Evolutionary conservation across 345 rosid genomes (phyloP).

Genomic region (Boechera divaricarpa): DNA sequence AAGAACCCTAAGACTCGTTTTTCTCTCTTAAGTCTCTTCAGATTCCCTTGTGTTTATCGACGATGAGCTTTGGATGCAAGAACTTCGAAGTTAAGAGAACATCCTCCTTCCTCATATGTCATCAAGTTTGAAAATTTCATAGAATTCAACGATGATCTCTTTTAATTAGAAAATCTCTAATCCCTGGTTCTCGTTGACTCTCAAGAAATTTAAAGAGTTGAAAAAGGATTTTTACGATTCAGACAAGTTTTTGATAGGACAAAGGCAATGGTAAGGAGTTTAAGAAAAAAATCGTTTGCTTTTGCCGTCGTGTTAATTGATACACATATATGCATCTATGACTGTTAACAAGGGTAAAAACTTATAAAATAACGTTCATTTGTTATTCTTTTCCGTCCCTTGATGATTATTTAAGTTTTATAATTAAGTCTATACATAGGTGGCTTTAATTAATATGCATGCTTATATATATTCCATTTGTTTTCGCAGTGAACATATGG

Average conservation of each 20-base stretch:
- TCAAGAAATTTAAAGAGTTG: not conserved
- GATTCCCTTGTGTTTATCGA: too few relatives aligned
- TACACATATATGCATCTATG: not conserved
- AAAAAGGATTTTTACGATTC: not conserved
- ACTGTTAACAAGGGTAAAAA: not conserved
- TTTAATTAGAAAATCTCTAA: not conserved
- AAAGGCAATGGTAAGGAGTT: constrained; percentile 14
- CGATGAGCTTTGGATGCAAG: too few relatives aligned
- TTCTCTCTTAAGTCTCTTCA: too few relatives aligned
- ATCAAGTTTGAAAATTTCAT: too few relatives aligned
- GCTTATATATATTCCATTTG: too few relatives aligned
- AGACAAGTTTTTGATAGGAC: not conserved
- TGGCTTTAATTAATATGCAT: too few relatives aligned
- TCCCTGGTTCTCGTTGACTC: not conserved
- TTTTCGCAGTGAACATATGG: not conserved
- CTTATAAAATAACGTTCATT: not conserved
- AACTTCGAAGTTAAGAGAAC: too few relatives aligned
- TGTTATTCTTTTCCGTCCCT: too few relatives aligned
- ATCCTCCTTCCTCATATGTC: too few relatives aligned
- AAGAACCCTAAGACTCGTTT: too few relatives aligned
- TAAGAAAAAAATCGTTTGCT: not conserved
- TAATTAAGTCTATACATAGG: too few relatives aligned
- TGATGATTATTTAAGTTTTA: too few relatives aligned
- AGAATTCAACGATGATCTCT: not conserved
- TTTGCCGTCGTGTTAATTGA: not conserved